Evolutionary conservation across 192 early-diverging fungal species (phyloP), one percentile per base, ranked within the genome.

Genomic region (Geosiphon pyriformis): DNA sequence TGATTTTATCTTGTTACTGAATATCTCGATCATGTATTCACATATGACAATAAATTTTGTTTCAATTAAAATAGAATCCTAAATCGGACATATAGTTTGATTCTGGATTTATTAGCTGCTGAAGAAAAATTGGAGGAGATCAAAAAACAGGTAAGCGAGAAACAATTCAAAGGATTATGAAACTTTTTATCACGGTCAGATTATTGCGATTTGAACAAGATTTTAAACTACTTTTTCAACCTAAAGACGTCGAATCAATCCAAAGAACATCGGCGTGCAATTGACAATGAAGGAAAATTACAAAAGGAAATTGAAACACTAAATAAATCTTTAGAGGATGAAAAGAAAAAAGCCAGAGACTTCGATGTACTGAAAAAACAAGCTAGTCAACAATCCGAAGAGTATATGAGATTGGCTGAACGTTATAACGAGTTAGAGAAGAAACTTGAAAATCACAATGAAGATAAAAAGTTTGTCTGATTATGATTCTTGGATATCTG

Each of bases 51-150:
- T 18, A 29, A n/a, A 20, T 15, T 22, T 33, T 65, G 27, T 2
- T 3, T 37, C 23, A 42, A 42, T 15, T n/a, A n/a, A 42, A 48
- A 31, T 34, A 78, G 77, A 30, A 85, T 85, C 29, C 65, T 85
- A 26, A 82, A 81, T 58, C 77, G 83, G 37, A 85, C 83, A n/a
- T 78, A 76, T 50, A 67, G 73, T 3, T 68, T 81, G 65, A 70
- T 85, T 8, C 49, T 81, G 50, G 74, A 81, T 25, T 47, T 85
- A 56, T 69, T 82, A 47, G 72, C 74, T 59, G 70, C 70, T 30
- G 83, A 85, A 64, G 83, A 85, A 34, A 74, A 74, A 70, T 68
- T 74, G 47, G 78, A 76, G 29, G 51, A 68, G 29, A 29, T 76
- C 22, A 79, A 76, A 57, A 76, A 72, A 66, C 72, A 76, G 69